These are phyloP conservation scores for Cucumis cinereus DNA, from an alignment of 306 rosid species.

Conservation along the genomic window DNA sequence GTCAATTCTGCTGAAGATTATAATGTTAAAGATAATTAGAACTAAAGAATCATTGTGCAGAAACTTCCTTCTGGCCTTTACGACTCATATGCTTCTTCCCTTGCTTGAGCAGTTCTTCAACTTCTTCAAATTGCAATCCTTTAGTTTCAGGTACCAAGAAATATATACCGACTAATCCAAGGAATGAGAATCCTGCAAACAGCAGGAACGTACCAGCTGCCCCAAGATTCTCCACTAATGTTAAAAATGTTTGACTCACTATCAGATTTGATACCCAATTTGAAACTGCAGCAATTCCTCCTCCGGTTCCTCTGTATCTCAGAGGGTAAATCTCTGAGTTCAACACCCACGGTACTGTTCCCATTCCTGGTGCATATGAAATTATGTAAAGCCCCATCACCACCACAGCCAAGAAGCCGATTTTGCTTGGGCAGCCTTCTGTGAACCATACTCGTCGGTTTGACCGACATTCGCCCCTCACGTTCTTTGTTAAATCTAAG, in stretches of 20 bases:
- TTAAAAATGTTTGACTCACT: slow-evolving; percentile 58
- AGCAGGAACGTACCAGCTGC: slow-evolving; percentile 59
- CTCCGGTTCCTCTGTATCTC: slow-evolving; percentile 61
- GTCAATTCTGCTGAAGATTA: neutral
- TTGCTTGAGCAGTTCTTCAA: slow-evolving; percentile 45
- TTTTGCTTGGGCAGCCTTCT: slow-evolving; percentile 57
- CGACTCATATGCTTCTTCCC: slow-evolving; percentile 13
- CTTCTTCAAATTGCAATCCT: slow-evolving; percentile 52
- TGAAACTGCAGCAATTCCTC: slow-evolving; percentile 72
- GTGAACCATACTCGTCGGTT: slow-evolving; percentile 49
- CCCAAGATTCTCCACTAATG: slow-evolving; percentile 39
- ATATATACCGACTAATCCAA: slow-evolving; percentile 43
- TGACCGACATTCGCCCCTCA: slow-evolving; percentile 19
- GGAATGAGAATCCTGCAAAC: slow-evolving; percentile 44
- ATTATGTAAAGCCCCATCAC: slow-evolving; percentile 56
- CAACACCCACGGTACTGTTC: slow-evolving; percentile 73
- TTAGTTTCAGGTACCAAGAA: slow-evolving; percentile 52
- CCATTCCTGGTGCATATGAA: slow-evolving; percentile 67
- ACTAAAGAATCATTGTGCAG: neutral
- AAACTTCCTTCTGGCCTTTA: neutral
- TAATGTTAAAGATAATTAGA: no score
- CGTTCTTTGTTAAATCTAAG: slow-evolving; percentile 24
- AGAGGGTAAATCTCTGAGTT: slow-evolving; percentile 75
- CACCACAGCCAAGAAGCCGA: slow-evolving; percentile 56
- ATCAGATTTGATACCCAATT: slow-evolving; percentile 71